phyloP scores from a whole-genome alignment of 2,329 filamentous ascomycete genomes.

The Pseudocercospora cruenta region DNA sequence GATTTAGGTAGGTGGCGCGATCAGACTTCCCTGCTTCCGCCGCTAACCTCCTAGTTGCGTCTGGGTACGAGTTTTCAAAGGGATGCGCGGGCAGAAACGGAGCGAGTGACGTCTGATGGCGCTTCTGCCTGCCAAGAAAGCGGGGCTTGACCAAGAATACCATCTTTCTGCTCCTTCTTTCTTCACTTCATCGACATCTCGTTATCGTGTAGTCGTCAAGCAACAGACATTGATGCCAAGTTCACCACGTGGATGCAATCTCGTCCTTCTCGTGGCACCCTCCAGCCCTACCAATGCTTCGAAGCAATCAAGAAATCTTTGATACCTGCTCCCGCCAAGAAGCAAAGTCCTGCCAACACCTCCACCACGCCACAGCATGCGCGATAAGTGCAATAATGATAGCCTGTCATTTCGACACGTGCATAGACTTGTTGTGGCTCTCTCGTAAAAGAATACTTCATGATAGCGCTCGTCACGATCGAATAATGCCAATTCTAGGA shows the following conservation, averaged over 20 bases:
- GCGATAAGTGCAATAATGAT: neutral
- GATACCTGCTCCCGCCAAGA: neutral
- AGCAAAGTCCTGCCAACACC: neutral
- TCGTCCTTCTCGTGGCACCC: neutral
- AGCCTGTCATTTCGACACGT: neutral
- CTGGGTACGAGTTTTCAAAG: no score
- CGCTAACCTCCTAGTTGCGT: no score
- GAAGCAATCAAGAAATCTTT: neutral
- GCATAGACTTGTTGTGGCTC: neutral
- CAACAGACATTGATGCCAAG: neutral
- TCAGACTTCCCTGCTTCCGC: no score
- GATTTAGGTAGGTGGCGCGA: no score
- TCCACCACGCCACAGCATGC: neutral
- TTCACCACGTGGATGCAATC: neutral
- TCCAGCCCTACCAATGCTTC: neutral
- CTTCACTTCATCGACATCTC: neutral
- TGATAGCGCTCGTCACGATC: neutral
- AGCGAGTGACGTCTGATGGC: neutral
- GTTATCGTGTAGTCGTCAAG: neutral
- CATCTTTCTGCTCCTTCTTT: neutral
- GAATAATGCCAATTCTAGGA: neutral
- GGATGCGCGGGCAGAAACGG: conserved; percentile 1
- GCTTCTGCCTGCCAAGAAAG: neutral
- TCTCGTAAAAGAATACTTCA: neutral
- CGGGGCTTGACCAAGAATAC: neutral